These are phyloP conservation scores for Phytophthora lateralis DNA, from an alignment of 352 stramenopile genomes.

Conservation along the genomic window DNA sequence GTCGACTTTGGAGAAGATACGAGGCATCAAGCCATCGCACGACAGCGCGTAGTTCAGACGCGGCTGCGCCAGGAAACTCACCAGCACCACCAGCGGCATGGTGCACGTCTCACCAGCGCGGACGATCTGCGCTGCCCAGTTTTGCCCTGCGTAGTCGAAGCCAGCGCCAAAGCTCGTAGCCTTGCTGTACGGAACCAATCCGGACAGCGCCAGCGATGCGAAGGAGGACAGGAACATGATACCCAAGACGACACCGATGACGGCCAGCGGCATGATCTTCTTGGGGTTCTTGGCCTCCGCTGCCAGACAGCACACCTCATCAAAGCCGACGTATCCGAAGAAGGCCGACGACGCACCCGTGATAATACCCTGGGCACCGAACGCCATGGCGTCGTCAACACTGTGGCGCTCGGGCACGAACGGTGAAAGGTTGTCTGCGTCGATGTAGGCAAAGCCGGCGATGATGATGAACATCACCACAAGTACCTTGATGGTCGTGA, in stretches of 20 bases:
- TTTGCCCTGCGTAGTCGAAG: conserved; percentile 43
- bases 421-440: conserved; percentile 81
- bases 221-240: conserved; percentile 80
- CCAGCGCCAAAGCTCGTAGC: conserved; percentile 46
- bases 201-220: conserved; percentile 85
- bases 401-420: conserved; percentile 67
- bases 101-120: conserved; percentile 74
- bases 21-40: conserved; percentile 92
- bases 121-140: conserved; percentile 61
- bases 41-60: conserved; percentile 93
- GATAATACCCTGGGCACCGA: conserved; percentile 70
- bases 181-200: conserved; percentile 58
- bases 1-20: conserved; percentile 89
- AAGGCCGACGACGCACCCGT: conserved; percentile 86
- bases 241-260: conserved; percentile 82
- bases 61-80: conserved; percentile 93
- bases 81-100: conserved; percentile 94
- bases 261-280: conserved; percentile 76
- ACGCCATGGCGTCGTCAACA: conserved; percentile 31
- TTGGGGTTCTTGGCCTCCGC: conserved; percentile 81
- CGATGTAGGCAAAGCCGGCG: conserved; percentile 82
- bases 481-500: conserved; percentile 80
- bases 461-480: conserved; percentile 94
- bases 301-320: conserved; percentile 94
- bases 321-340: conserved; percentile 95